These are phyloP conservation scores for Polyrhizophydium stewartii DNA, from an alignment of 371 early-diverging fungal species.

Conservation along the genomic window DNA sequence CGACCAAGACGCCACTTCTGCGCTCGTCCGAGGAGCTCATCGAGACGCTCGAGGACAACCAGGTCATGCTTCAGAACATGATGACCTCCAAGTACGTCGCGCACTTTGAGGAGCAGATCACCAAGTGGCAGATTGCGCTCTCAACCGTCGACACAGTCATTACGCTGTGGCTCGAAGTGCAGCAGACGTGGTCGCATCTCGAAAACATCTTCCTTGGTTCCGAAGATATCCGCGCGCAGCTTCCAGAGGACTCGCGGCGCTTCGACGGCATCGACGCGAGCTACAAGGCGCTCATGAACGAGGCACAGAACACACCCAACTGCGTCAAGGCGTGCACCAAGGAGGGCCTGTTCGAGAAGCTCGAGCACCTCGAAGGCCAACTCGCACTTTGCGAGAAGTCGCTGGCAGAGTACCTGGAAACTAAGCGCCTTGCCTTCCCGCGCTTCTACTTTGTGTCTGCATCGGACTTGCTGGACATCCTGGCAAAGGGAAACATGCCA, in stretches of 20 bases:
- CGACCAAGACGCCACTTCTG: slow-evolving; percentile 45
- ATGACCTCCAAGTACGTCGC: slow-evolving; percentile 59
- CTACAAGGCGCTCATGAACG: slow-evolving; percentile 53
- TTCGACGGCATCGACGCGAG: slow-evolving; percentile 53
- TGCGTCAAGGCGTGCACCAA: slow-evolving; percentile 49
- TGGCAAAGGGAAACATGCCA: slow-evolving; percentile 61
- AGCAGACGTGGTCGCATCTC: slow-evolving; percentile 60
- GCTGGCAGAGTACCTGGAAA: slow-evolving; percentile 59
- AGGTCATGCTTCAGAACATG: slow-evolving; percentile 63
- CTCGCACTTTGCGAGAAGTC: slow-evolving; percentile 61
- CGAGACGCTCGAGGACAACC: slow-evolving; percentile 62
- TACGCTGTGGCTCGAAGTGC: slow-evolving; percentile 57
- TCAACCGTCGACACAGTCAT: slow-evolving; percentile 54
- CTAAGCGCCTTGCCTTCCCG: slow-evolving; percentile 59
- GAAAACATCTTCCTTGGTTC: slow-evolving; percentile 62
- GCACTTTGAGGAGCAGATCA: slow-evolving; percentile 56
- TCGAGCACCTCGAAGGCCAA: slow-evolving; percentile 53
- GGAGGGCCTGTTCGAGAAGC: slow-evolving; percentile 47
- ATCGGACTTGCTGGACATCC: slow-evolving; percentile 57
- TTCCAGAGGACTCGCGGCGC: slow-evolving; percentile 59
- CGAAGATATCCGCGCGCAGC: slow-evolving; percentile 60
- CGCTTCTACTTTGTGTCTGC: slow-evolving; percentile 63
- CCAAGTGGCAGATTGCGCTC: slow-evolving; percentile 56
- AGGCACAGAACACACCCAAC: slow-evolving; percentile 55
- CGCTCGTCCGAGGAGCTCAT: slow-evolving; percentile 55